Conservation (phyloP, 768 basidiomycete genomes). For the Dictyophora rubrovolvata region DNA sequence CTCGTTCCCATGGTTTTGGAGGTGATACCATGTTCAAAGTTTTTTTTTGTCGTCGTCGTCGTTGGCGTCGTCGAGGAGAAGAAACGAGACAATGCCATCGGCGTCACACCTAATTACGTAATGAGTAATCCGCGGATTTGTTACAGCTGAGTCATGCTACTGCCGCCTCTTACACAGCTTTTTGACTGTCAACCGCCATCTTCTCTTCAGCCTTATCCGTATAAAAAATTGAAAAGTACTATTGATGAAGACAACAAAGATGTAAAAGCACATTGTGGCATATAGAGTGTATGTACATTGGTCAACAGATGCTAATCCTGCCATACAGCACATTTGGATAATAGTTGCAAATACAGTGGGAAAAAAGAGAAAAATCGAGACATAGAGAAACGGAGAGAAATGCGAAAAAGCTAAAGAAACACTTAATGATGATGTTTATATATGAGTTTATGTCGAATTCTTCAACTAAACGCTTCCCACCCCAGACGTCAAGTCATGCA, state of each 20-base stretch:
- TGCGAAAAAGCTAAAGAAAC: background rate
- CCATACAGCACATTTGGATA: background rate
- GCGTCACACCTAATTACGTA: background rate
- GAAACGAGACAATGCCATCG: background rate
- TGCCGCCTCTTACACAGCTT: background rate
- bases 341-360: background rate
- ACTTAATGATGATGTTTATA: background rate
- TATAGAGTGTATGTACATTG: background rate
- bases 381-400: too few relatives aligned
- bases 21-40: slow-evolving; percentile 57
- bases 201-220: background rate
- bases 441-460: background rate
- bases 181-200: background rate
- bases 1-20: slow-evolving; percentile 84
- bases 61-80: background rate
- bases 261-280: background rate
- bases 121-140: background rate
- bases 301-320: background rate
- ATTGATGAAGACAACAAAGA: background rate
- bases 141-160: background rate
- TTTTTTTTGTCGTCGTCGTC: background rate
- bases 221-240: background rate
- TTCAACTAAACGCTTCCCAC: background rate
- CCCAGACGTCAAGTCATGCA: too few relatives aligned
- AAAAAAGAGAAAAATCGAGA: background rate